Evolutionary conservation across 2,329 filamentous ascomycete genomes (phyloP).

Genomic region (Grosmannia huntii): DNA sequence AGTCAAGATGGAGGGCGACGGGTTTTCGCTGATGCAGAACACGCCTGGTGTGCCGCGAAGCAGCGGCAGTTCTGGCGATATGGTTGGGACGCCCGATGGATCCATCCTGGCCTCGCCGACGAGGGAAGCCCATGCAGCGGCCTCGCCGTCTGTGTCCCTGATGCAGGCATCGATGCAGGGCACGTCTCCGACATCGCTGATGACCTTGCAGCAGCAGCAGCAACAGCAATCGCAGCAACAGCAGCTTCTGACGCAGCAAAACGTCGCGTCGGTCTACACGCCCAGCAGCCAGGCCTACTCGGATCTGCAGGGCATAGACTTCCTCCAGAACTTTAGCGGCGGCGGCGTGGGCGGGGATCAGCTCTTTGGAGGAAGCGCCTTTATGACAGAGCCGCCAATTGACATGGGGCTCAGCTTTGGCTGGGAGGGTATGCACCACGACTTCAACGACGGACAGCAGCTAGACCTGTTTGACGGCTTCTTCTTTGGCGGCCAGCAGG

Average conservation of each 20-base stretch:
- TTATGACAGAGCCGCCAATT: constrained; percentile 35
- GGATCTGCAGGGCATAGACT: constrained; percentile 42
- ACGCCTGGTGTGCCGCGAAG: constrained; percentile 27
- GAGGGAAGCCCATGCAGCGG: not conserved
- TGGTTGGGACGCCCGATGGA: constrained; percentile 13
- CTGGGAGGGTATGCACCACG: constrained; percentile 49
- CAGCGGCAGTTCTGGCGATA: constrained; percentile 24
- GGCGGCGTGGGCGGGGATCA: constrained; percentile 3
- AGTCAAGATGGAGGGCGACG: constrained; percentile 26
- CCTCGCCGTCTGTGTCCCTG: constrained; percentile 1
- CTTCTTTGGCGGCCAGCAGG: constrained; percentile 50
- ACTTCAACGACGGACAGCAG: constrained; percentile 45
- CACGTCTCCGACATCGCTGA: constrained; percentile 10
- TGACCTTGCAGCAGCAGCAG: constrained; percentile 21
- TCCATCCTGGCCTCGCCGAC: constrained; percentile 30
- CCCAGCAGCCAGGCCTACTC: constrained; percentile 24
- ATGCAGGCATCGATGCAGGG: constrained; percentile 5
- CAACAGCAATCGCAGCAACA: constrained; percentile 13
- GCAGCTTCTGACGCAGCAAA: constrained; percentile 4
- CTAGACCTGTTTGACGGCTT: constrained; percentile 62
- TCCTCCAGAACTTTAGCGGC: constrained; percentile 31
- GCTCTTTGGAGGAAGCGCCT: constrained; percentile 10
- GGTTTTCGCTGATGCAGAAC: constrained; percentile 25
- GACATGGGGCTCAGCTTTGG: constrained; percentile 57
- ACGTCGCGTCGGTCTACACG: constrained; percentile 8